Evolutionary conservation across 2,329 filamentous ascomycete species (phyloP), one percentile per base, ranked within the genome.

Genomic region (Exserohilum rostratum): DNA sequence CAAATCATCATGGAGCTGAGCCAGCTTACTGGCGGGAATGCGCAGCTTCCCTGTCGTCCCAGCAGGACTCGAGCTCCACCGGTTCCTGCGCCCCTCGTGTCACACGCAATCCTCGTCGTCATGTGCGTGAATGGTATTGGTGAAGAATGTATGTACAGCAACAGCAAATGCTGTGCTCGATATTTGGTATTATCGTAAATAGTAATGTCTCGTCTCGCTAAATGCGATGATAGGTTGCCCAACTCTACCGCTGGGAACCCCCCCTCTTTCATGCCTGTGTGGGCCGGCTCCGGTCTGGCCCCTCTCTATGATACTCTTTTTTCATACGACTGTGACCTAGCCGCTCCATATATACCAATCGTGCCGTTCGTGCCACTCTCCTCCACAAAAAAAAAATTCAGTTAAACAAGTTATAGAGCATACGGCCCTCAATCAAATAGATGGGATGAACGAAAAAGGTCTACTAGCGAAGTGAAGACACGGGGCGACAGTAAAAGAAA

Each of bases 401-500:
- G 38, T 62, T 60, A 62, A 62, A 54, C 38, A 50, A 49, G 27
- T 22, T 57, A 54, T 10, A 37, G 49, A 50, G 48, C 30, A 43
- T 34, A 33, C 34, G 6, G 35, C 34, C 51, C 34, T 33, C 42
- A 22, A 42, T 46, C 42, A 46, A 59, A 53, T 50, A 53, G 44
- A 49, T 50, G 53, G 35, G 33, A 60, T 40, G 45, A 56, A 61
- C 59, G 38, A 48, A 50, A 27, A 44, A 46, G 12, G 52, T 27
- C 42, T 43, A 43, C 25, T n/a, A 27, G 40, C 4, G 43, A 58
- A 57, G 13, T 18, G 44, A 51, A 50, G 34, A 55, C 59, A 58
- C 58, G 34, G 50, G 54, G 57, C 64, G 62, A 62, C 53, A 39
- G 62, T 54, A 34, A 43, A 57, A 37, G 29, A 12, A 37, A 58